A percentile compares a stretch with the other conserved stretches of the same genome.
Evolutionary conservation across 331 rosid species (phyloP).

Genomic region (Dryas integrifolia): DNA sequence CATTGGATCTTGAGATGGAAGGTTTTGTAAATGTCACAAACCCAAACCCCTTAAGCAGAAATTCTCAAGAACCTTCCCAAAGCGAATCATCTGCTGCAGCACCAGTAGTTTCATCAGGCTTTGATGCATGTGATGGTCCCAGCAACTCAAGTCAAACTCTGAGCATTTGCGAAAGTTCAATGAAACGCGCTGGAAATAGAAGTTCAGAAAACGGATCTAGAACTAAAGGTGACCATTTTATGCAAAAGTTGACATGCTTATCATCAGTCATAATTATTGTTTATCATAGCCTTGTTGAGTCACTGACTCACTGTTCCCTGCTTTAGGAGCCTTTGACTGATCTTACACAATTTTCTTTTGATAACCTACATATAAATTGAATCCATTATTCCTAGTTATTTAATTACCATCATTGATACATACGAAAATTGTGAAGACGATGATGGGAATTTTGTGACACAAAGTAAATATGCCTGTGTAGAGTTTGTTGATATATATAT

Average conservation of each 20-base stretch:
- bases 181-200: constrained; percentile 64
- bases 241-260: constrained; percentile 11
- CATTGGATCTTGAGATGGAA: constrained; percentile 51
- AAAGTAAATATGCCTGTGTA: neutral
- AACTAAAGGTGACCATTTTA: constrained; percentile 58
- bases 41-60: constrained; percentile 47
- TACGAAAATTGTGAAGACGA: too few species aligned
- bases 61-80: constrained; percentile 80
- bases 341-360: too few species aligned
- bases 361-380: too few species aligned
- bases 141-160: constrained; percentile 72
- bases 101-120: constrained; percentile 76
- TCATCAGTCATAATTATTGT: constrained; percentile 19
- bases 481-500: constrained; percentile 2
- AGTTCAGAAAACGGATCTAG: constrained; percentile 54
- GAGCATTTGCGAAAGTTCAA: constrained; percentile 58
- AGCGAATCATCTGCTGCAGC: constrained; percentile 96
- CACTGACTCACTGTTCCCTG: neutral
- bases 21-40: constrained; percentile 58
- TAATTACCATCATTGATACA: too few species aligned
- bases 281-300: constrained; percentile 1
- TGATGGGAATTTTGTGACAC: neutral
- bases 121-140: constrained; percentile 85
- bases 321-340: too few species aligned
- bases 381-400: too few species aligned